Conservation (phyloP, 352 stramenopile genomes). For the Aphanomyces invadans region DNA sequence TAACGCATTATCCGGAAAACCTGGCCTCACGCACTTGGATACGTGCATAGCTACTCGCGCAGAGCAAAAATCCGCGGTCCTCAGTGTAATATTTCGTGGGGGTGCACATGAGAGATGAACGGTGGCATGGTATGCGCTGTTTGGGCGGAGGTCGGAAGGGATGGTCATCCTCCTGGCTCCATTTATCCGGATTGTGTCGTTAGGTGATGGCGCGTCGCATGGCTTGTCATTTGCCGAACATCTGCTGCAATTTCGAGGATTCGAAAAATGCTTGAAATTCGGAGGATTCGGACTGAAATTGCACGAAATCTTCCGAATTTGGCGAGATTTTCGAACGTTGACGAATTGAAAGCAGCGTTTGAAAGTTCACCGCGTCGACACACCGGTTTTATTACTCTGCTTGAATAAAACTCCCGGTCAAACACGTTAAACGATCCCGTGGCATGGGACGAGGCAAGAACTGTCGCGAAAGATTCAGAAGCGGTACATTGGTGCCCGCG, state of each 20-base stretch:
- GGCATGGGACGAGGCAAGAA: not conserved
- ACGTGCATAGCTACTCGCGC: not conserved
- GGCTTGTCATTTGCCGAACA: not conserved
- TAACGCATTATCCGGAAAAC: conserved; percentile 7
- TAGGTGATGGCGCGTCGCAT: not conserved
- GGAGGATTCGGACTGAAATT: not conserved
- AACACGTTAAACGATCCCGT: not conserved
- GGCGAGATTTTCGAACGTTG: not conserved
- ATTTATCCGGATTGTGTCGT: not conserved
- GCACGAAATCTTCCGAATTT: not conserved
- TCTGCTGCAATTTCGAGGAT: not conserved
- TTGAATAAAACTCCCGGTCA: not conserved
- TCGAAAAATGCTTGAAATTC: not conserved
- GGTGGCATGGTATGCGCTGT: too few species aligned
- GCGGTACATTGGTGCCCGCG: too few species aligned
- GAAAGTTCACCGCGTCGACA: too few species aligned
- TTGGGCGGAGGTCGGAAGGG: too few species aligned
- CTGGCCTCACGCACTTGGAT: not conserved
- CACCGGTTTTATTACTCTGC: not conserved
- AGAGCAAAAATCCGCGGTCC: not conserved
- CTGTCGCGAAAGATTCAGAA: too few species aligned
- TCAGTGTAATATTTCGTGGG: not conserved
- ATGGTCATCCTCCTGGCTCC: not conserved
- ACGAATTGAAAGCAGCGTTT: too few species aligned
- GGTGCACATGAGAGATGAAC: not conserved